These are phyloP conservation scores for Cladochytrium replicatum DNA, from an alignment of 192 early-diverging fungal genomes.

Conservation along the genomic window DNA sequence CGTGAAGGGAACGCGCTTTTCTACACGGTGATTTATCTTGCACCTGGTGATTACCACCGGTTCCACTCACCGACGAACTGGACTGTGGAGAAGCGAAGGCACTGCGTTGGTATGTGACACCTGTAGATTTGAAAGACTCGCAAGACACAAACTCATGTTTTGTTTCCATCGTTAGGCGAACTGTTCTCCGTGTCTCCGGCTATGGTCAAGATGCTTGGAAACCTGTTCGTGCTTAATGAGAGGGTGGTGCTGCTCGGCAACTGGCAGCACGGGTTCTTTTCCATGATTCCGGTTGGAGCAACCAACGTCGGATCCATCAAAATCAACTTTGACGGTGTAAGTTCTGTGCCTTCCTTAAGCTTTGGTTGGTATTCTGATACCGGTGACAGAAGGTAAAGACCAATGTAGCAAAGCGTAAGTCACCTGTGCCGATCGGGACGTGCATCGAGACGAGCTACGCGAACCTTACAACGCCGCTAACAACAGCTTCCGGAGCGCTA, in stretches of 20 bases:
- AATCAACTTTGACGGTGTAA: constrained; percentile 84
- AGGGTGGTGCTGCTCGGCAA: constrained; percentile 84
- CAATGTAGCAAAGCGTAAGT: constrained; percentile 27
- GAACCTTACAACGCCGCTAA: no score
- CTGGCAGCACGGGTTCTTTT: constrained; percentile 92
- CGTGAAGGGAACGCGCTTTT: constrained; percentile 66
- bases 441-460: constrained; percentile 66
- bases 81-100: constrained; percentile 76
- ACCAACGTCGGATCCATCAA: constrained; percentile 97
- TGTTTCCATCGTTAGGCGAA: constrained; percentile 51
- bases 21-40: constrained; percentile 90
- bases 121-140: no score
- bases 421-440: constrained; percentile 47
- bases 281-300: constrained; percentile 92
- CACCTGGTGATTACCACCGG: constrained; percentile 97
- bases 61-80: constrained; percentile 97
- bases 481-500: no score
- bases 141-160: neutral
- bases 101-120: constrained; percentile 67
- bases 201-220: constrained; percentile 69
- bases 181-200: constrained; percentile 91
- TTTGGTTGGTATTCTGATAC: no score
- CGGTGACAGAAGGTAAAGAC: constrained; percentile 28
- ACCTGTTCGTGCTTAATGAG: constrained; percentile 95
- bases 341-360: constrained; percentile 1